Conservation (phyloP, 2,329 filamentous ascomycete species). For the Aureobasidium leucospermi region DNA sequence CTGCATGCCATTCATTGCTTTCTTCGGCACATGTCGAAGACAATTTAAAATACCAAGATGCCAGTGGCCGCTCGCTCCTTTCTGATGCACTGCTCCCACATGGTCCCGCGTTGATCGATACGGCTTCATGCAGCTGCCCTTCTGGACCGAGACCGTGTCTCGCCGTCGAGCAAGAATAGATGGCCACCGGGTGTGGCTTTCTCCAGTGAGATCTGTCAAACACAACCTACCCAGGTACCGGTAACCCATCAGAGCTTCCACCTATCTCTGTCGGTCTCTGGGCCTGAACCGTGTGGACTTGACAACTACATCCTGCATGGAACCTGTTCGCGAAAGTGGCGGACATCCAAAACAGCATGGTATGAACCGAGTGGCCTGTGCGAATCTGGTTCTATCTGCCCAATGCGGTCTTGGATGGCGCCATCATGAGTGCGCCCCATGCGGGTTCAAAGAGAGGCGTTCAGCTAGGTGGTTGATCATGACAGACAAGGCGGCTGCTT, state of each 20-base stretch:
- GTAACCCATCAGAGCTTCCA: constrained; percentile 1
- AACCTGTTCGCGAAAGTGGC: not conserved
- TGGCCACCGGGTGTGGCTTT: constrained; percentile 1
- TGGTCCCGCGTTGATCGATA: not conserved
- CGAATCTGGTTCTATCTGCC: not conserved
- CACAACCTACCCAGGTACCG: constrained; percentile 7
- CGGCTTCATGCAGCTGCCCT: constrained; percentile 11
- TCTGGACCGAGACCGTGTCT: constrained; percentile 10
- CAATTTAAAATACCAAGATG: not conserved
- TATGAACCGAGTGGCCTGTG: not conserved
- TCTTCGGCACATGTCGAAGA: not conserved
- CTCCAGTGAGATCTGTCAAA: constrained; percentile 9
- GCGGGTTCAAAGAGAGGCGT: not conserved
- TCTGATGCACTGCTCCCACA: not conserved
- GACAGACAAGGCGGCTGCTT: constrained; percentile 6
- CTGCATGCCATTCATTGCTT: not conserved
- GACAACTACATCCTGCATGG: not conserved
- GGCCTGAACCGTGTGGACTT: not conserved
- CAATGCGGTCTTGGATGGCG: not conserved
- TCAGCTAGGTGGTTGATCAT: constrained; percentile 7
- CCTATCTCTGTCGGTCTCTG: not conserved
- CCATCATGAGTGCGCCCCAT: constrained; percentile 1
- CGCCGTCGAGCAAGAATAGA: constrained; percentile 7
- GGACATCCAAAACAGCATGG: not conserved
- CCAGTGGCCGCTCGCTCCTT: not conserved